These are phyloP conservation scores for Gonapodya sp. DNA, from an alignment of 192 early-diverging fungal species.

Conservation along the genomic window DNA sequence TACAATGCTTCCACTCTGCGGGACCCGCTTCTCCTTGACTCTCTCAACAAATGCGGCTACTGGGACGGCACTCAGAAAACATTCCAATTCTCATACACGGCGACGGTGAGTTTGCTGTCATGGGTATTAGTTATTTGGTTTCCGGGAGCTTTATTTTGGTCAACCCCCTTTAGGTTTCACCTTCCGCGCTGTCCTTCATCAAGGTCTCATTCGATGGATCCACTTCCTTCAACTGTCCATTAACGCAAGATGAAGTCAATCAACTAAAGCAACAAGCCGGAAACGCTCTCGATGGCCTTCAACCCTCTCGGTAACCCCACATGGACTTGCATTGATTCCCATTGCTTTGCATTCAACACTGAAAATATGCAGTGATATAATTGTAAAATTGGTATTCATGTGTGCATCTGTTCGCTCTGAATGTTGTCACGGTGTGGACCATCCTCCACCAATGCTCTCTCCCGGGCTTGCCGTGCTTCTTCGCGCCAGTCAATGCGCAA, in stretches of 20 bases:
- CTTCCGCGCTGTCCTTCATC: background rate
- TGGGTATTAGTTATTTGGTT: too few relatives aligned
- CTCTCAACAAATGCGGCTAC: background rate
- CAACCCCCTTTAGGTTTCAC: background rate
- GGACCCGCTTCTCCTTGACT: background rate
- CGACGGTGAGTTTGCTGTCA: background rate
- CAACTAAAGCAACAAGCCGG: background rate
- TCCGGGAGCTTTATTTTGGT: background rate
- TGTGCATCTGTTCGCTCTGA: background rate
- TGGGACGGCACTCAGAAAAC: background rate
- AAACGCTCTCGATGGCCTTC: background rate
- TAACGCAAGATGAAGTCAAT: background rate
- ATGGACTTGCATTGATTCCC: too few relatives aligned
- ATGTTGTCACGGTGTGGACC: background rate
- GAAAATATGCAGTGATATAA: background rate
- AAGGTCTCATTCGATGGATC: background rate
- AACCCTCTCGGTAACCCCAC: background rate
- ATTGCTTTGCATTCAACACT: background rate
- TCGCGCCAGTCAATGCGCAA: background rate
- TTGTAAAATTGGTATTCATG: background rate
- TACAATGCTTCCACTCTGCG: background rate
- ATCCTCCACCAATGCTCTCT: background rate
- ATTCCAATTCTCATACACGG: background rate
- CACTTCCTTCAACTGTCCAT: background rate
- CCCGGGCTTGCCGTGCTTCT: background rate